phyloP scores from a whole-genome alignment of 2,329 filamentous ascomycete genomes.

The Aspergillus sp. region DNA sequence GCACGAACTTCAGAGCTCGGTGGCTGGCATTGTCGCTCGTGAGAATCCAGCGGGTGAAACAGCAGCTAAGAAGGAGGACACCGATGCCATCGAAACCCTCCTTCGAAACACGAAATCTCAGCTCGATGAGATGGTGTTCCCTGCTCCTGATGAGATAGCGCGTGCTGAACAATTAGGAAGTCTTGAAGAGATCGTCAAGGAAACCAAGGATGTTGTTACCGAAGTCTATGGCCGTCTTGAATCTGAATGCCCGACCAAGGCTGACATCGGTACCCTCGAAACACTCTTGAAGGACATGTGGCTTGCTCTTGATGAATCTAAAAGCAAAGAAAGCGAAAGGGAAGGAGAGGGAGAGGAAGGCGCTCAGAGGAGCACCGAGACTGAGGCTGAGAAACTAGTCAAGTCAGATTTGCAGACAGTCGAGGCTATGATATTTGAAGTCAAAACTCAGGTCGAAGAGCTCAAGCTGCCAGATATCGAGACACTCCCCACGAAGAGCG shows the following conservation, averaged over 20 bases:
- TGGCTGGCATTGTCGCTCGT: slow-evolving; percentile 54
- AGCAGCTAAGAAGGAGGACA: slow-evolving; percentile 74
- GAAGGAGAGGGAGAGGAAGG: slow-evolving; percentile 22
- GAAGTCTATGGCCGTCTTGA: slow-evolving; percentile 68
- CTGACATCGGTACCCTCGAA: slow-evolving; percentile 76
- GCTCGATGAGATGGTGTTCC: slow-evolving; percentile 72
- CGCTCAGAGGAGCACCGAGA: slow-evolving; percentile 13
- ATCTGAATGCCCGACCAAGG: slow-evolving; percentile 68
- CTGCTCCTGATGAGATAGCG: slow-evolving; percentile 66
- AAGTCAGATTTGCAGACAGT: slow-evolving; percentile 83
- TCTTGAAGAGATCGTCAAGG: slow-evolving; percentile 67
- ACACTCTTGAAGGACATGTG: slow-evolving; percentile 77
- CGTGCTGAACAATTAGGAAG: slow-evolving; percentile 60
- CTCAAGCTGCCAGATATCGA: slow-evolving; percentile 71
- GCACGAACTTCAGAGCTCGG: slow-evolving; percentile 57
- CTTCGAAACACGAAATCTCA: slow-evolving; percentile 85
- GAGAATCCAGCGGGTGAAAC: slow-evolving; percentile 48
- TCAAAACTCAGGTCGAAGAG: slow-evolving; percentile 75
- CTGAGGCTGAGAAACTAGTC: slow-evolving; percentile 62
- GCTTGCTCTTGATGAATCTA: slow-evolving; percentile 71
- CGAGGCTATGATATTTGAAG: slow-evolving; percentile 77
- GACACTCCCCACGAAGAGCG: slow-evolving; percentile 71
- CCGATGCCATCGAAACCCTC: slow-evolving; percentile 86
- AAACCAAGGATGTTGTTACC: slow-evolving; percentile 72
- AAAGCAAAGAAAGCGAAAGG: slow-evolving; percentile 44